Percentiles rank a stretch among this genome's conserved stretches.
Evolutionary conservation across 306 rosid genomes (phyloP).

Genomic region (Acacia crassicarpa): DNA sequence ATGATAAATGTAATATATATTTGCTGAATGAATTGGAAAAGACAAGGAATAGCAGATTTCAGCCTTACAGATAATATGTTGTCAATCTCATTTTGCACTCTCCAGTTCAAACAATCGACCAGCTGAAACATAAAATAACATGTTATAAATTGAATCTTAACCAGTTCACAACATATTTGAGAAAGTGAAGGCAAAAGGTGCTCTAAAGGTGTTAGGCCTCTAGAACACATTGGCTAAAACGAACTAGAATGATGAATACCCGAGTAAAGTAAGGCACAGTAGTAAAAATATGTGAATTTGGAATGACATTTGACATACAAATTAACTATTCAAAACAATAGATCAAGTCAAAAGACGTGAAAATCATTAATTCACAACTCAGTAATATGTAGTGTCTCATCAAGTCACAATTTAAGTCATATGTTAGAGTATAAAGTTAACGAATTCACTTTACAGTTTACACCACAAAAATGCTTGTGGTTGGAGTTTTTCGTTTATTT

Average conservation of each 20-base stretch:
- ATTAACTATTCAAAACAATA: neutral
- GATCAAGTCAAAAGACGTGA: neutral
- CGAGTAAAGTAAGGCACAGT: neutral
- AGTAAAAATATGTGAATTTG: neutral
- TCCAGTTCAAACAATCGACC: conserved; percentile 83
- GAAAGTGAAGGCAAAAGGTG: neutral
- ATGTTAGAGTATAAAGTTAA: neutral
- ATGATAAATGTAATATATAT: neutral
- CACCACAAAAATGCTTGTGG: neutral
- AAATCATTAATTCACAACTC: neutral
- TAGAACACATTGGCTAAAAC: neutral
- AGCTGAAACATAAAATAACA: conserved; percentile 55
- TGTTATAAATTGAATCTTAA: conserved; percentile 23
- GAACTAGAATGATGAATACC: neutral
- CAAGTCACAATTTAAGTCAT: neutral
- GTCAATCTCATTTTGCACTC: conserved; percentile 90
- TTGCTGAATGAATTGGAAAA: conserved; percentile 12
- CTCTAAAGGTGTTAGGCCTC: neutral
- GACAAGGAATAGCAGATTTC: conserved; percentile 14
- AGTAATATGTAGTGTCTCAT: neutral
- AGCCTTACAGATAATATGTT: conserved; percentile 70
- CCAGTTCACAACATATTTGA: neutral
- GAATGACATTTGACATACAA: neutral
- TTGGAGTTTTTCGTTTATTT: neutral
- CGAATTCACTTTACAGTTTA: neutral